Conservation (phyloP, 305 asterid genomes). For the Solanum hybrid region DNA sequence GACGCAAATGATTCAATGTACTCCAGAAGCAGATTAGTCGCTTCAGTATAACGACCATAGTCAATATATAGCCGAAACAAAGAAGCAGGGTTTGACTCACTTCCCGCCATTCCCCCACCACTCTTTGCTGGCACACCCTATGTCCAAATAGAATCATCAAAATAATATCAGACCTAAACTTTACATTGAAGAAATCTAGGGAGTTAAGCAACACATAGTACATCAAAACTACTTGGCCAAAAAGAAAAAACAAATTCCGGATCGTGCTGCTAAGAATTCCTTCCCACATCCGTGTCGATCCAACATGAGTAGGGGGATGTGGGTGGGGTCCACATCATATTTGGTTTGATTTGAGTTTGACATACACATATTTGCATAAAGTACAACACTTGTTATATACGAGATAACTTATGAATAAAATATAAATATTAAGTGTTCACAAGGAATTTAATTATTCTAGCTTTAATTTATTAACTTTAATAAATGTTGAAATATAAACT, state of each 20-base stretch:
- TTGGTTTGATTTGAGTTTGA: neutral
- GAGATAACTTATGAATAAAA: neutral
- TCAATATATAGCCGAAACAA: constrained; percentile 71
- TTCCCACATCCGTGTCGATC: neutral
- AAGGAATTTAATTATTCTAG: neutral
- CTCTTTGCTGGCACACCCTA: constrained; percentile 57
- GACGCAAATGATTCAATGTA: constrained; percentile 60
- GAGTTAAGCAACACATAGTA: neutral
- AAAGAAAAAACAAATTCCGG: neutral
- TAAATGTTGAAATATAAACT: neutral
- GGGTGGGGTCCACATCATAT: neutral
- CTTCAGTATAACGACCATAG: constrained; percentile 79
- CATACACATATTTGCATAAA: neutral
- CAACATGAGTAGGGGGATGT: neutral
- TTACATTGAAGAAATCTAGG: neutral
- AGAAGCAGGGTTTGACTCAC: constrained; percentile 72
- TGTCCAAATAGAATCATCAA: constrained; percentile 16
- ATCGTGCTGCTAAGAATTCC: neutral
- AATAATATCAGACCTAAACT: neutral
- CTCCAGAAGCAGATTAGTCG: constrained; percentile 72
- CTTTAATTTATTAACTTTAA: neutral
- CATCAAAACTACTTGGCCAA: neutral
- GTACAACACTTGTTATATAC: neutral
- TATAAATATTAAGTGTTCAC: neutral
- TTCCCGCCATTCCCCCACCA: constrained; percentile 76